Evolutionary conservation across 1,139 yeast species (phyloP).

Genomic region (Saccharomyces hybrid): DNA sequence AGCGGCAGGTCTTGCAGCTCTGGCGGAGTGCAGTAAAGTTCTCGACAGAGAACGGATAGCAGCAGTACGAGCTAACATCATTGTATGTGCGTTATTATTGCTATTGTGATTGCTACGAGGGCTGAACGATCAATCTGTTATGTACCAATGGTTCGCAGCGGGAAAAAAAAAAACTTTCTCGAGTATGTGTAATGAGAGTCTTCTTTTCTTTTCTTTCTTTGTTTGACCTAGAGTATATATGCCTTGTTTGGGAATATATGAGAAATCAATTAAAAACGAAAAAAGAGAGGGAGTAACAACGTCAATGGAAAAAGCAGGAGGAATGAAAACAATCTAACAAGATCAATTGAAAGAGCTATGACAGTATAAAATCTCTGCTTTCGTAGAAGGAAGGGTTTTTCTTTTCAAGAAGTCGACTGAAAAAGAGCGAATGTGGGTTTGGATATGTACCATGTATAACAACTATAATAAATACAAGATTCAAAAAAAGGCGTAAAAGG

Average conservation of each 20-base stretch:
- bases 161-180: neutral
- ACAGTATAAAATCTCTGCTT: neutral
- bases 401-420: neutral
- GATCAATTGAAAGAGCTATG: neutral
- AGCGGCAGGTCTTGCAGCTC: slow-evolving; percentile 69
- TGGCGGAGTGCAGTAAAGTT: slow-evolving; percentile 49
- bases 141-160: neutral
- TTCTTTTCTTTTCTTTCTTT: neutral
- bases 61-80: slow-evolving; percentile 70
- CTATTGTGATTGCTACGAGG: neutral
- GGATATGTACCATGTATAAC: neutral
- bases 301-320: neutral
- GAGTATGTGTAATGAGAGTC: neutral
- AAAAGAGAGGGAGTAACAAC: neutral
- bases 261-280: neutral
- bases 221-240: neutral
- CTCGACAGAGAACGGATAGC: slow-evolving; percentile 76
- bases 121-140: neutral
- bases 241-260: neutral
- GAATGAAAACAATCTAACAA: neutral
- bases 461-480: neutral
- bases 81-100: neutral
- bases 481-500: neutral
- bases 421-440: neutral
- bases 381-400: neutral